phyloP scores from a whole-genome alignment of 768 basidiomycete genomes.

The Termitomyces sp. region DNA sequence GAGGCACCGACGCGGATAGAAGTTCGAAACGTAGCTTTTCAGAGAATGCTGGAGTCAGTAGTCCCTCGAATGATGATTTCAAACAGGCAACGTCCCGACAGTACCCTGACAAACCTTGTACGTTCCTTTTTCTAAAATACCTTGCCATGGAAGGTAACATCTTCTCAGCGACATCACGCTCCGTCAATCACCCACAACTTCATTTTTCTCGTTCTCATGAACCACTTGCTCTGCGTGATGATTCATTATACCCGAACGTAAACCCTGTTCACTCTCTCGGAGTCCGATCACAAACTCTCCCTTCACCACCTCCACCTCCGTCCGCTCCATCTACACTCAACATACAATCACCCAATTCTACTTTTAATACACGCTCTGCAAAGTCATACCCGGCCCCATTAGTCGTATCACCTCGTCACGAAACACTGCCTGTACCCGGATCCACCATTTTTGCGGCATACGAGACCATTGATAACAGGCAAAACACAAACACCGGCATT shows the following conservation, averaged over 20 bases:
- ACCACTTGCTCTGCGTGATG: slow-evolving; percentile 25
- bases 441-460: slow-evolving; percentile 24
- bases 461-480: slow-evolving; percentile 24
- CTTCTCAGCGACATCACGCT: slow-evolving; percentile 23
- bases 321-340: slow-evolving; percentile 14
- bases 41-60: slow-evolving; percentile 16
- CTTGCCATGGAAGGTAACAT: slow-evolving; percentile 9
- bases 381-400: slow-evolving; percentile 34
- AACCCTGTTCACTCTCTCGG: slow-evolving; percentile 9
- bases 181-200: slow-evolving; percentile 22
- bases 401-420: slow-evolving; percentile 31
- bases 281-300: slow-evolving; percentile 15
- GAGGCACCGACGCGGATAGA: slow-evolving; percentile 15
- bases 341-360: slow-evolving; percentile 9
- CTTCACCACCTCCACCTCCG: slow-evolving; percentile 18
- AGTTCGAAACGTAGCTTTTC: slow-evolving; percentile 22
- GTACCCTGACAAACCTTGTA: slow-evolving; percentile 35
- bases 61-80: slow-evolving; percentile 4
- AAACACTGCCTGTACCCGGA: slow-evolving; percentile 25
- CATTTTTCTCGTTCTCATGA: slow-evolving; percentile 38
- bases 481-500: slow-evolving; percentile 12
- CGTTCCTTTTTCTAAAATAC: slow-evolving; percentile 11
- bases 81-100: slow-evolving; percentile 21
- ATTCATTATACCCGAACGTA: slow-evolving; percentile 18
- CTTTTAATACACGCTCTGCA: slow-evolving; percentile 16